A percentile compares a stretch with the other conserved stretches of the same genome.
Conservation (phyloP, 352 stramenopile species). For the Paralagenidium karlingii region DNA sequence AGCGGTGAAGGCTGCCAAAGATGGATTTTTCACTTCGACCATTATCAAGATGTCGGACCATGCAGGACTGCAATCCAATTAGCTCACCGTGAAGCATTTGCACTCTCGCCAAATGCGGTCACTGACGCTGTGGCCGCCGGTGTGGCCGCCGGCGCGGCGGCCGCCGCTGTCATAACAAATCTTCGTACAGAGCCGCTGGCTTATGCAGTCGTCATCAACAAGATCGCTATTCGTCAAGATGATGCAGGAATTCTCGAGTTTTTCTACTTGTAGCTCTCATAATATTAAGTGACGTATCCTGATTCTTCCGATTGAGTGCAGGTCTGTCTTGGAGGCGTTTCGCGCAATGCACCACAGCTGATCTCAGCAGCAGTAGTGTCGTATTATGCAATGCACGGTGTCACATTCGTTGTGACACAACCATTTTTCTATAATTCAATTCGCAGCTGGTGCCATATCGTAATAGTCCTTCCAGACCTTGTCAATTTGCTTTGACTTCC, state of each 20-base stretch:
- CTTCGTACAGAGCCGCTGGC: constrained; percentile 8
- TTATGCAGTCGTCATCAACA: constrained; percentile 8
- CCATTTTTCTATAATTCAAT: too few relatives aligned
- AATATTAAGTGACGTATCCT: too few relatives aligned
- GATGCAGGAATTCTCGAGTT: constrained; percentile 6
- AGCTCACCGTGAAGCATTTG: constrained; percentile 7
- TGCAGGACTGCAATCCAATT: constrained; percentile 4
- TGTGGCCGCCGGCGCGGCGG: too few relatives aligned
- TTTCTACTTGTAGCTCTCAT: constrained; percentile 7
- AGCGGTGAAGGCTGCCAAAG: constrained; percentile 4
- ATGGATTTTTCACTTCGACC: constrained; percentile 11
- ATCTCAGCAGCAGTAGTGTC: too few relatives aligned
- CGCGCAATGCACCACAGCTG: too few relatives aligned
- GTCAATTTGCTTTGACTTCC: too few relatives aligned
- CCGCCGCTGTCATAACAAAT: constrained; percentile 4
- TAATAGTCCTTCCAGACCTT: too few relatives aligned
- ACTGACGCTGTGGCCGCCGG: constrained; percentile 3
- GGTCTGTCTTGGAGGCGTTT: too few relatives aligned
- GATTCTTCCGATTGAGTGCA: too few relatives aligned
- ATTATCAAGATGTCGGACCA: constrained; percentile 8
- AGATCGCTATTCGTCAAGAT: constrained; percentile 10
- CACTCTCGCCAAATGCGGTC: constrained; percentile 4
- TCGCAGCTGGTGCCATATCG: too few relatives aligned
- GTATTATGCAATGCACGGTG: too few relatives aligned
- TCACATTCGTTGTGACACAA: too few relatives aligned